A percentile compares a stretch with the other conserved stretches of the same genome.
Conservation (phyloP, 2,329 filamentous ascomycete species). For the Scopulariopsis brevicaulis region DNA sequence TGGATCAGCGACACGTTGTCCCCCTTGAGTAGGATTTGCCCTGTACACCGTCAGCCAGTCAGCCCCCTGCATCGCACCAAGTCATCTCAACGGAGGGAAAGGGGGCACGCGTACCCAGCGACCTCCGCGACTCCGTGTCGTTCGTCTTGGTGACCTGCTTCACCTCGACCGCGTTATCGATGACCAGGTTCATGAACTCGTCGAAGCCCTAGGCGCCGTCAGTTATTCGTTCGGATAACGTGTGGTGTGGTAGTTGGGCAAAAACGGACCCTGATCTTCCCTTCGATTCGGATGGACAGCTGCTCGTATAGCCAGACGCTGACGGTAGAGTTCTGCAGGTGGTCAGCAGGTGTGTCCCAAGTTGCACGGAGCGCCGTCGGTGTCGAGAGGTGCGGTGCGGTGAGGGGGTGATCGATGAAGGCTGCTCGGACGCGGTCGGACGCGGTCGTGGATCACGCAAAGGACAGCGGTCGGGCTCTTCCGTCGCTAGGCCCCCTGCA, state of each 20-base stretch:
- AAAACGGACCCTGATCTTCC: slow-evolving; percentile 73
- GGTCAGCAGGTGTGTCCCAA: background rate
- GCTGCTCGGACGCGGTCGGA: background rate
- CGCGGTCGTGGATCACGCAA: background rate
- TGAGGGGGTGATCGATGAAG: background rate
- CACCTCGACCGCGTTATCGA: slow-evolving; percentile 92
- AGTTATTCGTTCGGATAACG: slow-evolving; percentile 42
- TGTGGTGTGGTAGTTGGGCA: background rate
- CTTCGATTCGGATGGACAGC: slow-evolving; percentile 85
- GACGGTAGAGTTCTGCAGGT: slow-evolving; percentile 60
- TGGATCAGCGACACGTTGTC: slow-evolving; percentile 82
- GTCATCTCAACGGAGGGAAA: background rate
- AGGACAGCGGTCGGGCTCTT: background rate
- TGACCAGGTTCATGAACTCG: slow-evolving; percentile 98
- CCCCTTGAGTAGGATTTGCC: slow-evolving; percentile 77
- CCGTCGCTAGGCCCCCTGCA: background rate
- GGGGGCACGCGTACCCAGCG: slow-evolving; percentile 50
- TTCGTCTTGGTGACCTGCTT: slow-evolving; percentile 73
- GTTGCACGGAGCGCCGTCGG: too few relatives aligned
- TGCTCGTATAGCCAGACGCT: slow-evolving; percentile 98
- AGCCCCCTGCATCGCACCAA: background rate
- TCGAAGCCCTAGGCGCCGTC: slow-evolving; percentile 68
- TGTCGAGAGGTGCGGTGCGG: background rate
- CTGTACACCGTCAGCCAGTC: slow-evolving; percentile 29
- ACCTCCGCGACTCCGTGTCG: slow-evolving; percentile 62